phyloP scores from a whole-genome alignment of 306 rosid species.

The Malus fusca region DNA sequence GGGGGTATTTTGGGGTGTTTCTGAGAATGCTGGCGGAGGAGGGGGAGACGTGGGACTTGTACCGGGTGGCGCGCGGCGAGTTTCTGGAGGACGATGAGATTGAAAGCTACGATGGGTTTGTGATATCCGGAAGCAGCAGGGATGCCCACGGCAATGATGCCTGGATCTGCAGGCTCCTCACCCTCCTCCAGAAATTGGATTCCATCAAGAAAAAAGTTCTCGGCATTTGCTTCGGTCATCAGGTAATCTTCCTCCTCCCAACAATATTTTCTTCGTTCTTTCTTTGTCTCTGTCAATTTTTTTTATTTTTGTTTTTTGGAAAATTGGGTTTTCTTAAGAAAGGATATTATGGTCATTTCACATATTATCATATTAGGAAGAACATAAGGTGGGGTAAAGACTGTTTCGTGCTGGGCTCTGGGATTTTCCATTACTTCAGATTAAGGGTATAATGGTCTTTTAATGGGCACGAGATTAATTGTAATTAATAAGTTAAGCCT shows the following conservation, averaged over 20 bases:
- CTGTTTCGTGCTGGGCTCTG: neutral
- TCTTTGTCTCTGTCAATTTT: neutral
- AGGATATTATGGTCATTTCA: neutral
- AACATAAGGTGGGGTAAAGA: neutral
- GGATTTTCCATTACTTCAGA: neutral
- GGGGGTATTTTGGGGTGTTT: constrained; percentile 76
- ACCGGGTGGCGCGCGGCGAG: constrained; percentile 45
- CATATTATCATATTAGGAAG: neutral
- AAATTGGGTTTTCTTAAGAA: neutral
- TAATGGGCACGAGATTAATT: neutral
- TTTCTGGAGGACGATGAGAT: constrained; percentile 44
- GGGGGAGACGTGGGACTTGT: constrained; percentile 69
- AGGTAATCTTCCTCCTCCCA: constrained; percentile 27
- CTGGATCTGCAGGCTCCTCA: constrained; percentile 62
- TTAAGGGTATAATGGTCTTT: neutral
- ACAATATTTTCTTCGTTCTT: neutral
- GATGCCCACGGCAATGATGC: constrained; percentile 74
- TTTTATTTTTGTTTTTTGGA: neutral
- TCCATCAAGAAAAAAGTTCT: constrained; percentile 55
- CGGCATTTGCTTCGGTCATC: constrained; percentile 91
- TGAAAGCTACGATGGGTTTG: constrained; percentile 50
- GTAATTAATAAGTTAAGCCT: neutral
- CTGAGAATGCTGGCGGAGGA: constrained; percentile 60
- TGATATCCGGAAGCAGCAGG: constrained; percentile 74
- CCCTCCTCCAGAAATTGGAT: constrained; percentile 36